Evolutionary conservation across 345 rosid species (phyloP).

Genomic region (Jatropha curcas): DNA sequence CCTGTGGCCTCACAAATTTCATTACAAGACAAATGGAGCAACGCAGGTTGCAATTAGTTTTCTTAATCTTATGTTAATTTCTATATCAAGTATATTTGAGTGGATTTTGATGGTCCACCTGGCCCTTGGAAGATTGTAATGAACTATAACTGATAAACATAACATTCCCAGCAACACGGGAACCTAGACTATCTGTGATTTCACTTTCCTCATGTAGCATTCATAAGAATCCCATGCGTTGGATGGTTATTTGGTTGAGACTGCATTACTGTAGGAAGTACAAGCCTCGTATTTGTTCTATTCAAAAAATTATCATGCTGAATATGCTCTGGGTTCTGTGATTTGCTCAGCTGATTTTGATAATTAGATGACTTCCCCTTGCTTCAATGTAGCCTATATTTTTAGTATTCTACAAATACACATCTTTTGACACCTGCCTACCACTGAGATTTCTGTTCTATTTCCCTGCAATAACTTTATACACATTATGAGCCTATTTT

Average conservation of each 20-base stretch:
- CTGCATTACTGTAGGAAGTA: not conserved
- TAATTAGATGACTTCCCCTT: not conserved
- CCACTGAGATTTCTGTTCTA: not conserved
- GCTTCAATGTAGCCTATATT: not conserved
- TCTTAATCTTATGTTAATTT: not conserved
- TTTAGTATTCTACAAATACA: not conserved
- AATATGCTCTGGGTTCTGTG: not conserved
- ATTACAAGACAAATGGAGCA: slow-evolving; percentile 50
- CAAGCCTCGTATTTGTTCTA: not conserved
- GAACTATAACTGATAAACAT: not conserved
- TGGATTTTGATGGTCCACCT: not conserved
- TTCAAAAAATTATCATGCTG: not conserved
- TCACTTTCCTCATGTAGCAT: not conserved
- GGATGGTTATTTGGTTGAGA: not conserved
- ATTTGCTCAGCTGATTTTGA: not conserved
- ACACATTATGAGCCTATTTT: not conserved
- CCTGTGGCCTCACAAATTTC: slow-evolving; percentile 51
- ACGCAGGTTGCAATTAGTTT: slow-evolving; percentile 36
- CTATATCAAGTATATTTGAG: not conserved
- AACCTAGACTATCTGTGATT: not conserved
- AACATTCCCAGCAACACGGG: not conserved
- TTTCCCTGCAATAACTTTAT: not conserved
- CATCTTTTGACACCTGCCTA: too few relatives aligned
- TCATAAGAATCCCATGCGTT: not conserved
- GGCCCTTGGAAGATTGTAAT: not conserved